Base-by-base conservation (phyloP, 1,284 basidiomycete species). In the Peniophora sp. region DNA sequence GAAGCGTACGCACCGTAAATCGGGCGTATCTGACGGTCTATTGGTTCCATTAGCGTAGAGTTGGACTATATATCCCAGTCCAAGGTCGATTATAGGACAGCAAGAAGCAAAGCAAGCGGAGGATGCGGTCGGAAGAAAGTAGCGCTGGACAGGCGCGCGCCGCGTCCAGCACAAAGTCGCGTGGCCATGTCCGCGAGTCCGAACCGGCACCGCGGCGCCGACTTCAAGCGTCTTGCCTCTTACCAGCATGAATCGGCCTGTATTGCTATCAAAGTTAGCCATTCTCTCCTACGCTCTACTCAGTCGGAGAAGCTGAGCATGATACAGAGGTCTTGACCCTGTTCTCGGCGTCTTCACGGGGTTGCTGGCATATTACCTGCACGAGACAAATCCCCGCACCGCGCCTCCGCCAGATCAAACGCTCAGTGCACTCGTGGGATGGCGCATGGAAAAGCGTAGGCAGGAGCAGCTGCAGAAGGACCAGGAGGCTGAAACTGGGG, bases 361-460 rank as follows among this genome's bases (percentile, higher is more conserved):
- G 17, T 65, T 85, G 42, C 70, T 93, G 42, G 92, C 92, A 1
- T 94, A 84, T 65, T 83, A 89, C 63, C 78, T 95, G 20, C 80
- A 88, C 67, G 91, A 94, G 65, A 87, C 75, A 37, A 85, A 94
- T 65, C 92, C 92, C 3, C 81, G 91, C 47, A 88, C 85, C 2
- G 83, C 79, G 10, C 75, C 85, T 14, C 71, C 79, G 1, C 70
- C 74, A n/a, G 82, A 85, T 8, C 75, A 90, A 56, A 79, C 76
- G 32, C 68, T 95, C 20, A 54, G 64, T 6, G 71, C 78, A 45
- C 76, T 95, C 35, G 53, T 85, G 15, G 67, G 62, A 20, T 93
- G 91, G 90, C 91, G 88, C 65, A 45, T 57, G 37, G 56, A 50
- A 17, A 58, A 58, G 24, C 51, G 45, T 24, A 44, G 41, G 5